Base-by-base conservation (phyloP, 2,329 filamentous ascomycete species). In the Tolypocladium guangdongense region DNA sequence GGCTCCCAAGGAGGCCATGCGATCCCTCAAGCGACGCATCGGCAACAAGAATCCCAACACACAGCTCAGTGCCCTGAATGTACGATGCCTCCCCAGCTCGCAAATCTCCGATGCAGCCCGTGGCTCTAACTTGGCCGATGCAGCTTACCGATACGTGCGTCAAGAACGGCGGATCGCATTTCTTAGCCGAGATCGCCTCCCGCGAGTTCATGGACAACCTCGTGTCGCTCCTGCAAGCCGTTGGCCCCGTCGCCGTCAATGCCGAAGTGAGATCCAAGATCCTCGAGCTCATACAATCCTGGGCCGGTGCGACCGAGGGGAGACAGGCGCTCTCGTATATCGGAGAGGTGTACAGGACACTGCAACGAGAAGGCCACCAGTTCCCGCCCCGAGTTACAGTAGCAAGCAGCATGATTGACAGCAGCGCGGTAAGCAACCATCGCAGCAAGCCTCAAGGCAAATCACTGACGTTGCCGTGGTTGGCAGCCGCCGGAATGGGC, bases 141-240 rank as follows among this genome's bases (percentile, higher is more conserved):
- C 82, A 83, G 90, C 86, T 99, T 64, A 96, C 91, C 59, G 93
- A 99, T 74, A 97, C 93, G 1, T 99, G 93, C 68, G 90, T 97
- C 57, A 99, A 99, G 75, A 99, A 99, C 76, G 93, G 93, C 55
- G 93, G 93, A 61, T 82, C 87, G 39, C 93, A 99, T 71, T 99
- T 99, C 70, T 84, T 99, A 50, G 80, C 85, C 60, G 93, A 99
- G 74, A 93, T 99, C 62, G 92, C 93, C 41, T 96, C 92, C 20
- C 84, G 91, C 58, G 93, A 99, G 74, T 99, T 97, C 66, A 95
- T 99, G 87, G 93, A 99, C 72, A 96, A 96, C 67, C 74, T 99
- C 51, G 86, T 89, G 20, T 96, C 92, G 36, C 78, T 99, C 18
- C 78, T 99, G 35, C 91, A 92, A 66, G 87, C 88, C 20, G 84